Percentiles rank a stretch among this genome's conserved stretches.
Conservation (phyloP, 768 basidiomycete species). For the Russula dissimulans region DNA sequence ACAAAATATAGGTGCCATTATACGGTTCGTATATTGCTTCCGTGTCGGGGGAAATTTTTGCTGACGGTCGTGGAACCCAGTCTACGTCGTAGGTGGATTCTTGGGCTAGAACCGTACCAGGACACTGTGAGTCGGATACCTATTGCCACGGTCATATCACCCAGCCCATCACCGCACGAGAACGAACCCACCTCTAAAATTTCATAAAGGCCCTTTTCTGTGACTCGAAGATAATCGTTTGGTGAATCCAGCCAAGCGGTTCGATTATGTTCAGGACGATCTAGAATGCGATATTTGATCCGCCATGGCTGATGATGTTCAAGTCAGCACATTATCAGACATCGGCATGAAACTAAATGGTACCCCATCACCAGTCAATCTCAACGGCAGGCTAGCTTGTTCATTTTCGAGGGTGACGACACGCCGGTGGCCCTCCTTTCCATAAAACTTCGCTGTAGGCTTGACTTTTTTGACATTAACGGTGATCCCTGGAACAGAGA, state of each 20-base stretch:
- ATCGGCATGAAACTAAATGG: constrained; percentile 22
- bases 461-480: constrained; percentile 84
- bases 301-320: constrained; percentile 66
- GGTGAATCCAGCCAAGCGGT: constrained; percentile 42
- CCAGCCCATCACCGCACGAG: not conserved
- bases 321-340: not conserved
- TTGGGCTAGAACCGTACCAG: constrained; percentile 54
- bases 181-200: constrained; percentile 42
- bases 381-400: constrained; percentile 60
- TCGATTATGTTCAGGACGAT: constrained; percentile 33
- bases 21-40: constrained; percentile 46
- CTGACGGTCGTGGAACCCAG: constrained; percentile 73
- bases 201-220: constrained; percentile 67
- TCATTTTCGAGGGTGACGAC: constrained; percentile 69
- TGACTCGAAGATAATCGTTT: constrained; percentile 68
- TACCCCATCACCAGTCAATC: constrained; percentile 88
- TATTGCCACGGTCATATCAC: constrained; percentile 24
- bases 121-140: constrained; percentile 81
- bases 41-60: constrained; percentile 52
- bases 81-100: constrained; percentile 62
- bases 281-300: constrained; percentile 57
- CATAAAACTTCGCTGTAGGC: constrained; percentile 87
- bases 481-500: constrained; percentile 67
- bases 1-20: constrained; percentile 69
- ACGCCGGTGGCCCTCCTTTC: constrained; percentile 44